Percentiles rank a stretch among this genome's conserved stretches.
phyloP scores from a whole-genome alignment of 2,329 filamentous ascomycete species.

The Aspergillus sp. region DNA sequence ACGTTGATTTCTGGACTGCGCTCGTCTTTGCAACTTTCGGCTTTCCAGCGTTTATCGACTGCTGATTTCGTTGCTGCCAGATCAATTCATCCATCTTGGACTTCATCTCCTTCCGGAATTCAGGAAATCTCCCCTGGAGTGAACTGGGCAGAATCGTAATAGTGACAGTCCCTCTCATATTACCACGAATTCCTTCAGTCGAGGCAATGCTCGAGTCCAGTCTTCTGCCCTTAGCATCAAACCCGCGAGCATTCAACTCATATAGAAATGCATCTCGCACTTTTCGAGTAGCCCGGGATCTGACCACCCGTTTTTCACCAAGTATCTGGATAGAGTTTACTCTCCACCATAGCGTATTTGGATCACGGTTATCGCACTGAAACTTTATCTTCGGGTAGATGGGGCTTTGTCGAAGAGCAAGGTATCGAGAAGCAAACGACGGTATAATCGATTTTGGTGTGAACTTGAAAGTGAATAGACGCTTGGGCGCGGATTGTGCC shows the following conservation, averaged over 20 bases:
- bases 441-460: conserved; percentile 21
- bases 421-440: conserved; percentile 32
- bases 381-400: conserved; percentile 39
- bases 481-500: conserved; percentile 20
- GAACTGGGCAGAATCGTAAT: conserved; percentile 22
- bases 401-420: conserved; percentile 28
- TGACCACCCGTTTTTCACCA: conserved; percentile 45
- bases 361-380: conserved; percentile 38
- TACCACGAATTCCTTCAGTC: conserved; percentile 12
- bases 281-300: conserved; percentile 47
- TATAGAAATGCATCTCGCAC: conserved; percentile 46
- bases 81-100: conserved; percentile 14
- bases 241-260: conserved; percentile 49
- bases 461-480: conserved; percentile 27
- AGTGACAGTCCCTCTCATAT: conserved; percentile 39
- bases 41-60: background rate
- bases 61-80: background rate
- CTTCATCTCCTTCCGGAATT: conserved; percentile 19
- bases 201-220: conserved; percentile 4
- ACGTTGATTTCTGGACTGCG: background rate
- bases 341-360: conserved; percentile 50
- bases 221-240: conserved; percentile 34
- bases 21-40: background rate
- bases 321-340: conserved; percentile 31
- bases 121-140: conserved; percentile 14